These are phyloP conservation scores for Crassisporium funariophilum DNA, from an alignment of 768 basidiomycete genomes.

Conservation along the genomic window DNA sequence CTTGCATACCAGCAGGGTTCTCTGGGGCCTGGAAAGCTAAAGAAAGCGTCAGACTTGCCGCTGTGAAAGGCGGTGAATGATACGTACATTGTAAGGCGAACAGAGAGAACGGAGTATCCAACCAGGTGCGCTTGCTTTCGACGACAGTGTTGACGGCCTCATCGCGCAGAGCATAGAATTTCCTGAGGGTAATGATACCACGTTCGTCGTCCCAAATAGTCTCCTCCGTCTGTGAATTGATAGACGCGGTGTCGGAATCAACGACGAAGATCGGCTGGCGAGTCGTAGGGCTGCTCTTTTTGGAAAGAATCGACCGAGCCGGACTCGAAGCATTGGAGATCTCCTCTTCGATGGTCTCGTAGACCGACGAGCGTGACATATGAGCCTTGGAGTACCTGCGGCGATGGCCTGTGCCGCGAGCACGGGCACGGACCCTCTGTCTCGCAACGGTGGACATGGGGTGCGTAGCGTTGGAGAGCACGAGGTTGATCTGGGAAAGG, in stretches of 20 bases:
- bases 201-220: slow-evolving; percentile 67
- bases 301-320: slow-evolving; percentile 29
- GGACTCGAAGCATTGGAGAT: slow-evolving; percentile 36
- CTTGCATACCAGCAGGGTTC: slow-evolving; percentile 68
- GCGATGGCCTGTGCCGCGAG: slow-evolving; percentile 68
- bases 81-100: slow-evolving; percentile 72
- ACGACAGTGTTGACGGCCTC: slow-evolving; percentile 67
- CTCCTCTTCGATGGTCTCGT: slow-evolving; percentile 83
- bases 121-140: slow-evolving; percentile 68
- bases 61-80: background rate
- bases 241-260: slow-evolving; percentile 54
- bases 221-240: slow-evolving; percentile 41
- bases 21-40: slow-evolving; percentile 73
- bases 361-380: slow-evolving; percentile 66
- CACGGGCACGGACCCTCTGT: slow-evolving; percentile 48
- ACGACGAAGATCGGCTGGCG: slow-evolving; percentile 54
- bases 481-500: slow-evolving; percentile 56
- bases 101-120: slow-evolving; percentile 73
- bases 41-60: slow-evolving; percentile 11
- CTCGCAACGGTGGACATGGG: slow-evolving; percentile 47
- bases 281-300: slow-evolving; percentile 38
- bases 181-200: slow-evolving; percentile 65
- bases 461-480: slow-evolving; percentile 57
- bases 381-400: slow-evolving; percentile 68
- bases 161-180: slow-evolving; percentile 67